Base-by-base conservation (phyloP, 352 stramenopile species). In the Pythium phragmitis region DNA sequence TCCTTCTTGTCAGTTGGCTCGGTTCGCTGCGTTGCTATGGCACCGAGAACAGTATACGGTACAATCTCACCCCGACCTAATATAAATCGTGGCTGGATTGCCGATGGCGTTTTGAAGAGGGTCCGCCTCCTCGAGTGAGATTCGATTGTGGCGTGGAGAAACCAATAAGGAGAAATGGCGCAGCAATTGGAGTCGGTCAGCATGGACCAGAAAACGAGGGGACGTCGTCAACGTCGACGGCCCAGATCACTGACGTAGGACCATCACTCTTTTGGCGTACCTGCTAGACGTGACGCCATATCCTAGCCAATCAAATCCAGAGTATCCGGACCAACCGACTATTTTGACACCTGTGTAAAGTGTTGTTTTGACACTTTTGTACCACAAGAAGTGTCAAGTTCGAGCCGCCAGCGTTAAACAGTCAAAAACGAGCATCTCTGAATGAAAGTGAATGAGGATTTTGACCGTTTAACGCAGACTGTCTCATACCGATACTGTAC, bases 191-290 rank as follows among this genome's bases (percentile, higher is more conserved):
- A 34, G 45, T 39, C 33, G 52, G 39, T 39, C 33, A 45, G 39
- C 47, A 57, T 49, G 54, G 49, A 41, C 49, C 28, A 53, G 13
- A 48, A 11, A 19, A 58, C n/a, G 16, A 57, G 7, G 34, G 21
- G 46, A 19, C 17, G 39, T 42, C 60, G 43, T 48, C 39, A 33
- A 23, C 49, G 48, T 34, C 58, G 5, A 26, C n/a, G 46, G 47
- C 41, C 4, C 51, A 37, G 54, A 55, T 39, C 34, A 65, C 64
- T 70, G 64, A 66, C 65, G 65, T 71, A 30, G 9, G 53, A 67
- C 65, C n/a, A 50, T 71, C 64, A 70, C 63, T 70, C 63, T 39
- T 67, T 70, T n/a, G 16, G 53, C 34, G 54, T 33, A 17, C 26
- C 37, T 63, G 59, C 60, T 33, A 2, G 49, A 69, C 60, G 66